Conservation (phyloP, 1,139 yeast genomes). For the Candida sp. region DNA sequence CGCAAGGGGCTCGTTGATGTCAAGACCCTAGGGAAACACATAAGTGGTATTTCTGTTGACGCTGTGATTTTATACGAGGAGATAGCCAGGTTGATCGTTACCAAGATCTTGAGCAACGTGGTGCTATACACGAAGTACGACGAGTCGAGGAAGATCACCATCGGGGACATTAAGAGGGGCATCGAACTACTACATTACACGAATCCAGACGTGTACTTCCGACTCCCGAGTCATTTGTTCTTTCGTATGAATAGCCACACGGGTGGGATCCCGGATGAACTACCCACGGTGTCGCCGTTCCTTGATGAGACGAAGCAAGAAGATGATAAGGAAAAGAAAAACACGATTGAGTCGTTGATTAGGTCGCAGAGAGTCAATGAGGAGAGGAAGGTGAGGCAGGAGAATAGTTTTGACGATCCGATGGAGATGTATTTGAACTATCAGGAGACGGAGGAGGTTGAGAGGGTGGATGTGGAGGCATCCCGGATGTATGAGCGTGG, state of each 20-base stretch:
- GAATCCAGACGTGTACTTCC: too few species aligned
- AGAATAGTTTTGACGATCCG: not conserved
- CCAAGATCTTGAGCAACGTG: slow-evolving; percentile 5
- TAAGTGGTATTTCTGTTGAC: slow-evolving; percentile 8
- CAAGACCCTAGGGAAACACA: too few species aligned
- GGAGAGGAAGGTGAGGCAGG: not conserved
- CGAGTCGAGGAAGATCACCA: not conserved
- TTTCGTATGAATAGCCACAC: too few species aligned
- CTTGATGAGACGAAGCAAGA: too few species aligned
- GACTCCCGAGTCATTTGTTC: too few species aligned
- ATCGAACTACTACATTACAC: slow-evolving; percentile 3
- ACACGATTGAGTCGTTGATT: not conserved
- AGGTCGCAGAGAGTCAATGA: not conserved
- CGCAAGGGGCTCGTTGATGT: too few species aligned
- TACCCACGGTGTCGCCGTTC: too few species aligned
- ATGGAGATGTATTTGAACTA: slow-evolving; percentile 1
- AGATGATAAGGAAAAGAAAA: not conserved
- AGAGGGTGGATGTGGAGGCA: slow-evolving; percentile 17
- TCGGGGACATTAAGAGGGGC: slow-evolving; percentile 2
- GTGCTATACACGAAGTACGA: not conserved
- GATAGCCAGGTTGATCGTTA: slow-evolving; percentile 5
- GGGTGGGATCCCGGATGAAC: too few species aligned
- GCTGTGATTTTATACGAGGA: slow-evolving; percentile 12
- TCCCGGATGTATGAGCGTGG: slow-evolving; percentile 23
- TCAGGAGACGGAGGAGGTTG: slow-evolving; percentile 17